Base-by-base conservation (phyloP, 2,329 filamentous ascomycete species). In the Fonsecaea erecta region DNA sequence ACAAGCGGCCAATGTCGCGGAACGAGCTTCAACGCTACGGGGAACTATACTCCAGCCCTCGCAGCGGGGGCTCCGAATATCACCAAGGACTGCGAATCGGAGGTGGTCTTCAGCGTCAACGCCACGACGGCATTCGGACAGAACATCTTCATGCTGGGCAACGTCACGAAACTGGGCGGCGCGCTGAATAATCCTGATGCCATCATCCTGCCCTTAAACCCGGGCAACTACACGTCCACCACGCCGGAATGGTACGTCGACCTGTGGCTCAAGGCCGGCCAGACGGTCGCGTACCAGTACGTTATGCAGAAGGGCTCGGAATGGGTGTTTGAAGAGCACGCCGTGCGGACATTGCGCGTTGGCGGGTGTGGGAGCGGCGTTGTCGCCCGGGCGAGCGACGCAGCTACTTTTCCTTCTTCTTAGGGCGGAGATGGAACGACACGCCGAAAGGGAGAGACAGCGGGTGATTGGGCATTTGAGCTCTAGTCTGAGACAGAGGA, bases 251-350 rank as follows among this genome's bases (percentile, higher is more conserved):
- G 90, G 90, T 81, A 78, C 52, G 81, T 76, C 0, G 84, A 83
- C 0, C 73, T 91, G 30, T 78, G 77, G 1, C 75, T 92, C 16
- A 76, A 80, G 0, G 80, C 85, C 0, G 88, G 88, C 1, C 79
- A 80, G 54, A 77, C 75, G 2, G 79, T 92, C 51, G 72, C 86
- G 77, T 92, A 91, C 75, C 91, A 92, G 79, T 92, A 86, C 73
- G 84, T 92, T 71, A 84, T 85, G 56, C 82, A 88, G 48, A 80
- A 81, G 64, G 72, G 76, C 0, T 82, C 84, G 70, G 85, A 87
- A 0, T 69, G 54, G 28, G 54, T 64, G 1, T 69, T 68, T 52
- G 69, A 70, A 63, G 52, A 61, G 34, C 46, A 32, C 11, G 43
- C 52, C 9, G 46, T 40, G 18, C 57, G 65, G 37, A 60, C 18